These are phyloP conservation scores for Tinospora cordifolia DNA, from an alignment of 164 flowering plant species.

Conservation along the genomic window DNA sequence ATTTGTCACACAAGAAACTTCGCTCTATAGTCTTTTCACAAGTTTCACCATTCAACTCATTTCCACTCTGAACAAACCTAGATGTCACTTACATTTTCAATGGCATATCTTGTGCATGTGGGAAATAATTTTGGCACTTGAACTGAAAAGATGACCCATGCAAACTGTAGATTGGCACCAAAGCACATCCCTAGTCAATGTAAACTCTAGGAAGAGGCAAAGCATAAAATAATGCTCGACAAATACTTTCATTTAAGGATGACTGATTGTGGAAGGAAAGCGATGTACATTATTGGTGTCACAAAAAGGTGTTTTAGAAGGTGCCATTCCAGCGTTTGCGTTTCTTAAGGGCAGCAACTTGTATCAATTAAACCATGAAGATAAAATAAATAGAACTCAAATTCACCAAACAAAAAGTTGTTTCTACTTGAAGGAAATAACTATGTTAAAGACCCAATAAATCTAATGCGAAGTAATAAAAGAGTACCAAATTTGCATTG, in stretches of 20 bases:
- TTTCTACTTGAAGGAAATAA: background rate
- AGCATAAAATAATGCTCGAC: background rate
- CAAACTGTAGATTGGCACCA: background rate
- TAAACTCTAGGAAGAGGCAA: background rate
- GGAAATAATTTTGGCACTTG: background rate
- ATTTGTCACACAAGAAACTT: background rate
- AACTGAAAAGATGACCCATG: too few species aligned
- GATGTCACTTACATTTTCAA: background rate
- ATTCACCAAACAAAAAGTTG: background rate
- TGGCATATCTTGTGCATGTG: background rate
- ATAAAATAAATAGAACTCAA: background rate
- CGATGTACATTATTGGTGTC: too few species aligned
- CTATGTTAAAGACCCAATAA: background rate
- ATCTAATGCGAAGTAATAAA: background rate
- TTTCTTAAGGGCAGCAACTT: background rate
- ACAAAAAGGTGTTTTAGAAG: too few species aligned
- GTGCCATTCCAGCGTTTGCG: too few species aligned
- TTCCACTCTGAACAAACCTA: background rate
- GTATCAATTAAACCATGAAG: background rate
- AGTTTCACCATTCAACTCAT: background rate
- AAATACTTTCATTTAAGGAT: background rate
- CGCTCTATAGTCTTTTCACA: background rate
- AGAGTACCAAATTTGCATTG: background rate
- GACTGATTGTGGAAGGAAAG: too few species aligned
- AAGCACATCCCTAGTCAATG: background rate